Evolutionary conservation across 768 basidiomycete genomes (phyloP).

Genomic region (Sutorius australiensis): DNA sequence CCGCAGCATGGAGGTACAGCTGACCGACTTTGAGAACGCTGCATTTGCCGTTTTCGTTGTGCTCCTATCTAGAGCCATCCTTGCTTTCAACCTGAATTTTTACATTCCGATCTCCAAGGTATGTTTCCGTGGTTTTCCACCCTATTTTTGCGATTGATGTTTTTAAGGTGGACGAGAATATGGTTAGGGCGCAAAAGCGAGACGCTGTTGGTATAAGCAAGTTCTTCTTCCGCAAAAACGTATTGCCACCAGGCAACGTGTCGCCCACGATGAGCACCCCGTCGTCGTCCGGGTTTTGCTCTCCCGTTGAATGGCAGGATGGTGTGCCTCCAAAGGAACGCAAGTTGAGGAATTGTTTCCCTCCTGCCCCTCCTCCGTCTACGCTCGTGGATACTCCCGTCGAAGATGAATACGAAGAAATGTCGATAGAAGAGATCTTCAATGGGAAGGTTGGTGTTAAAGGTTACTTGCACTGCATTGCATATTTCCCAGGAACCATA

Average conservation of each 20-base stretch:
- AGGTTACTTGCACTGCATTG: not conserved
- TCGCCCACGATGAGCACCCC: conserved; percentile 38
- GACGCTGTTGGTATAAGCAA: conserved; percentile 70
- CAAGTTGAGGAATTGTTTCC: conserved; percentile 70
- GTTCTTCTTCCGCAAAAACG: conserved; percentile 88
- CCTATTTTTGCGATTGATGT: not conserved
- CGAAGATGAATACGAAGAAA: conserved; percentile 86
- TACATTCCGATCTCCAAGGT: conserved; percentile 98
- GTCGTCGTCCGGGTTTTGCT: conserved; percentile 41
- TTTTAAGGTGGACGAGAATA: conserved; percentile 91
- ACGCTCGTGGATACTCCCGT: conserved; percentile 53
- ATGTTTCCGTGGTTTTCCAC: not conserved
- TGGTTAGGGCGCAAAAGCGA: conserved; percentile 82
- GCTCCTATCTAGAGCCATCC: conserved; percentile 88
- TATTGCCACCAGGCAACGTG: conserved; percentile 56
- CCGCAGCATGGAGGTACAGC: conserved; percentile 97
- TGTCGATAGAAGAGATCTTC: conserved; percentile 89
- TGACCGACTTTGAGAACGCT: conserved; percentile 99
- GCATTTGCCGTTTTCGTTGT: conserved; percentile 95
- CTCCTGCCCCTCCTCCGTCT: conserved; percentile 43
- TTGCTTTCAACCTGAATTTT: conserved; percentile 87
- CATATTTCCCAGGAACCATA: conserved; percentile 27
- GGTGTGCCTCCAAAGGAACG: conserved; percentile 51
- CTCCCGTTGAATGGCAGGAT: conserved; percentile 34
- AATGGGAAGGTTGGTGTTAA: conserved; percentile 71